Percentiles rank a stretch among this genome's conserved stretches.
Evolutionary conservation across 352 stramenopile genomes (phyloP).

Genomic region (Phytopythium chamaehyphon): DNA sequence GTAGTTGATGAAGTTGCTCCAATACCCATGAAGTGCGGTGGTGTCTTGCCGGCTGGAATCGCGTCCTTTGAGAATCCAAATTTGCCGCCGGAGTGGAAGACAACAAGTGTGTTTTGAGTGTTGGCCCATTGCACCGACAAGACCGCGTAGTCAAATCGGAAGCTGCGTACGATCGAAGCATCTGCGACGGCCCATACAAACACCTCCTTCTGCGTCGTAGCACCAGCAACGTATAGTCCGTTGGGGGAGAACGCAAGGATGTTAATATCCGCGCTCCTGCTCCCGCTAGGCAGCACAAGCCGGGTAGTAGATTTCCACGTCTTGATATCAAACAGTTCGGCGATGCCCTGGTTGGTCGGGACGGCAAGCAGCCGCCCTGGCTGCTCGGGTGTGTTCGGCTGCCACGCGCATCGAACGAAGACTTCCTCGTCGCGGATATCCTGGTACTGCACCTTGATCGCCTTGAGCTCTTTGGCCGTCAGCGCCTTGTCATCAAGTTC

Average conservation of each 20-base stretch:
- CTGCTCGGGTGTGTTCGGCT: conserved; percentile 20
- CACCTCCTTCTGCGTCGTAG: conserved; percentile 65
- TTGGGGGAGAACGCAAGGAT: conserved; percentile 77
- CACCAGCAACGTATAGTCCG: conserved; percentile 64
- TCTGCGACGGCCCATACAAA: conserved; percentile 63
- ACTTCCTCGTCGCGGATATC: conserved; percentile 65
- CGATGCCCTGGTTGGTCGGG: conserved; percentile 55
- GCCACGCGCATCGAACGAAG: conserved; percentile 61
- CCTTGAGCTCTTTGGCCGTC: conserved; percentile 34
- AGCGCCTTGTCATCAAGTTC: conserved; percentile 34
- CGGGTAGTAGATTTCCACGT: conserved; percentile 38
- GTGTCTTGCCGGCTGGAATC: conserved; percentile 48
- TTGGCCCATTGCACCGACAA: conserved; percentile 58
- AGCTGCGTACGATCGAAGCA: conserved; percentile 48
- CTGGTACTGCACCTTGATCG: conserved; percentile 52
- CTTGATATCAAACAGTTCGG: conserved; percentile 54
- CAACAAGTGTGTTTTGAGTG: conserved; percentile 46
- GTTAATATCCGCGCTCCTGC: conserved; percentile 56
- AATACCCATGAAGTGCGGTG: conserved; percentile 37
- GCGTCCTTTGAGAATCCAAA: conserved; percentile 65
- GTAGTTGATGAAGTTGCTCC: neutral
- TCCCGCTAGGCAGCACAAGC: conserved; percentile 57
- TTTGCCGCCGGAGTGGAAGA: conserved; percentile 55
- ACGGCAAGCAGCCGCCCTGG: conserved; percentile 41
- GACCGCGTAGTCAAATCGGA: conserved; percentile 52